Evolutionary conservation across 371 early-diverging fungal genomes (phyloP).

Genomic region (Conidiobolus incongruus): DNA sequence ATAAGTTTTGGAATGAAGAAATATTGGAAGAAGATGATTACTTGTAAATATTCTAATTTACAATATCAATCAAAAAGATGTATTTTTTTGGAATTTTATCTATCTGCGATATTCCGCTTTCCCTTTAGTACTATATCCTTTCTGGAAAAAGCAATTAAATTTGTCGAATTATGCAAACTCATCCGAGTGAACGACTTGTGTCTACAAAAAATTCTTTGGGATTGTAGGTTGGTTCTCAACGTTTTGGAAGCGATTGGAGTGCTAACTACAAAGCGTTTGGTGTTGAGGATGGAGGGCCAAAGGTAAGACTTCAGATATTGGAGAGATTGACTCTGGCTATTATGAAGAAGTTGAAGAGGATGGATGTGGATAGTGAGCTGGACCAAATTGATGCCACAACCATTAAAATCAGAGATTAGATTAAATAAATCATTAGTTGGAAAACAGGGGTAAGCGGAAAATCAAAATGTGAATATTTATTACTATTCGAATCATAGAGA

Average conservation of each 20-base stretch:
- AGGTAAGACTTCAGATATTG: slow-evolving; percentile 21
- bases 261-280: slow-evolving; percentile 65
- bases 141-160: slow-evolving; percentile 77
- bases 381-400: slow-evolving; percentile 42
- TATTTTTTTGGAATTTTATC: slow-evolving; percentile 80
- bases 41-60: background rate
- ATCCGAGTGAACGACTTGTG: slow-evolving; percentile 79
- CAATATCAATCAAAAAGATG: background rate
- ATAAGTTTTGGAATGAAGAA: slow-evolving; percentile 90
- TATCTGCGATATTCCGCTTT: slow-evolving; percentile 83
- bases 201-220: slow-evolving; percentile 80
- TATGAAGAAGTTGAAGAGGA: slow-evolving; percentile 23
- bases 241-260: slow-evolving; percentile 69
- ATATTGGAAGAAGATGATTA: slow-evolving; percentile 73
- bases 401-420: slow-evolving; percentile 36
- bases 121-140: slow-evolving; percentile 89
- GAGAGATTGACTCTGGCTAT: slow-evolving; percentile 12
- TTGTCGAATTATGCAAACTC: slow-evolving; percentile 60
- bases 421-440: slow-evolving; percentile 92
- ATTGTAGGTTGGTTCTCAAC: slow-evolving; percentile 70
- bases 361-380: slow-evolving; percentile 12
- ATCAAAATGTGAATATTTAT: slow-evolving; percentile 96
- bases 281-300: slow-evolving; percentile 49
- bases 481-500: no score
- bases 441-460: slow-evolving; percentile 90